Base-by-base conservation (phyloP, 306 rosid species). In the Chamaecrista fasciculata region DNA sequence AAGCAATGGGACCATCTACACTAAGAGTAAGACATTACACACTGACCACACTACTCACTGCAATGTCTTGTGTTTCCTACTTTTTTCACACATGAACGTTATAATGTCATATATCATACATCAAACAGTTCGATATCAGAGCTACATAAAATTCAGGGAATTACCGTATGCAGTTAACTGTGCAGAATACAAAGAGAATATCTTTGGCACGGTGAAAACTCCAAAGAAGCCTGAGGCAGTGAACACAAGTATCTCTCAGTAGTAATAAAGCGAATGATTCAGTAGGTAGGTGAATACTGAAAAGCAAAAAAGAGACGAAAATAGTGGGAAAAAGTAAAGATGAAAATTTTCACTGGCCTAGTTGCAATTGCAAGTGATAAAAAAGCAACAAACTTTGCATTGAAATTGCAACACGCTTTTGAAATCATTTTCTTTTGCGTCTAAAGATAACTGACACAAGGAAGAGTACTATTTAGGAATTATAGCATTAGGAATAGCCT, bases 171-270 rank as follows among this genome's bases (percentile, higher is more conserved):
- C 76, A 40, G 86, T 70, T 29, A 88, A 52, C 73, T 81, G 89
- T 34, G 85, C 46, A 24, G 92, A 87, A 67, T 88, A 87, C 12
- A 67, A 71, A 9, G 89, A 84, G 82, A 82, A 86, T 76, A 88
- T 31, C 75, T 79, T 91, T 69, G 97, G 97, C 55, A 83, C 56
- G 9, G 87, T 88, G 50, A 91, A 91, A 14, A 83, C 87, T 39
- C 85, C 97, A 47, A 88, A 70, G 83, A 91, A 91, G 64, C 97
- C 97, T 91, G 90, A 26, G 56, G 47, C 69, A 74, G 34, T 61
- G 29, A 72, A 71, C 67, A 76, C 51, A 63, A 40, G 59, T 23
- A 58, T 25, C 23, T 50, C 79, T 76, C 72, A 78, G 78, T 80
- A 78, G 78, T 80, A 6, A 28, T 5, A 33, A 44, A 16, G 46